Evolutionary conservation across 306 rosid genomes (phyloP), one percentile per base, ranked within the genome.

Genomic region (Lotus japonicus): DNA sequence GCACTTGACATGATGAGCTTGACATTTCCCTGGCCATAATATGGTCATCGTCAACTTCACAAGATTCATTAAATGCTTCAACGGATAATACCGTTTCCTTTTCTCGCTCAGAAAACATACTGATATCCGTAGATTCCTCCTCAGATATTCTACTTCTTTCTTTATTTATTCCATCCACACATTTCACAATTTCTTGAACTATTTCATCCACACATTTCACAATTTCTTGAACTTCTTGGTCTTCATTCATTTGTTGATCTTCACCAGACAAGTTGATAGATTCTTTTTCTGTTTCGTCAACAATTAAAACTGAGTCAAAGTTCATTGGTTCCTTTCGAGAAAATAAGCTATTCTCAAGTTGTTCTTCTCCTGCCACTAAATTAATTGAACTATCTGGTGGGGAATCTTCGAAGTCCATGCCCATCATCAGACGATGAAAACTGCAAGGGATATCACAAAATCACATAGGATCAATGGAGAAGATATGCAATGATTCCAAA

Each of bases 391-490:
- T 60, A 73, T 65, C 60, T 2, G 68, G 67, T 46, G 81, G 72
- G 49, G 77, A 73, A 54, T 64, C 45, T 57, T 81, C 86, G 54
- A 66, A 70, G 69, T 71, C 79, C 46, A 77, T 44, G 64, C 71
- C 39, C 59, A 68, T 82, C 88, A 85, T 70, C 65, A 53, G 23
- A 4, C 74, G 81, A 61, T 49, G 61, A 73, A 75, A 45, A 46
- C 90, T 89, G 86, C 80, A 71, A 77, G 14, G 71, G 68, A 58
- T 68, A 62, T 68, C 55, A 61, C 35, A 68, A 13, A 72, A 61
- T 58, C 41, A 63, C 52, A 51, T 53, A 58, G 64, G 7, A 39
- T 28, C 43, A 62, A 33, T 16, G 49, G 49, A 50, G 48, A 71
- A 70, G 54, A 72, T 58, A 17, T 4, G 10, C 14, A 66, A 58